Percentiles rank a stretch among this genome's conserved stretches.
Conservation (phyloP, 352 stramenopile genomes). For the Globisporangium nagaii region DNA sequence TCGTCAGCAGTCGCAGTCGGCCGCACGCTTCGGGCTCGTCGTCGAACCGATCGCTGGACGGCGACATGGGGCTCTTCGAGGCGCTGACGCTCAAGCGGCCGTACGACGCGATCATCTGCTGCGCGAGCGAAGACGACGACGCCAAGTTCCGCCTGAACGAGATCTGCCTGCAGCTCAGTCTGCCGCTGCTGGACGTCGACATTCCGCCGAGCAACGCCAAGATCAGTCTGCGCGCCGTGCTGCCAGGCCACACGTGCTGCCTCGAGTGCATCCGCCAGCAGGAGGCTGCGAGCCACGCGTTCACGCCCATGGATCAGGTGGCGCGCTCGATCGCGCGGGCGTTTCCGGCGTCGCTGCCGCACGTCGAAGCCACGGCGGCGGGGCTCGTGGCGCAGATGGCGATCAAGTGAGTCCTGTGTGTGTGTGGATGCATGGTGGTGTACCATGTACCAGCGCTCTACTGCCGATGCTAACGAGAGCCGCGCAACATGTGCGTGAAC, state of each 20-base stretch:
- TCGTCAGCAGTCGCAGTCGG: background rate
- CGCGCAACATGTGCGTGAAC: too few relatives aligned
- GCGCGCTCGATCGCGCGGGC: slow-evolving; percentile 24
- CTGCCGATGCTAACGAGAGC: too few relatives aligned
- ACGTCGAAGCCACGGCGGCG: slow-evolving; percentile 28
- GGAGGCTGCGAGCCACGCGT: background rate
- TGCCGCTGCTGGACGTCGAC: slow-evolving; percentile 27
- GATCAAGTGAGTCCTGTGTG: slow-evolving; percentile 23
- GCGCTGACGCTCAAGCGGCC: slow-evolving; percentile 29
- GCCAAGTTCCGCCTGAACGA: slow-evolving; percentile 21
- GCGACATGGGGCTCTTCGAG: slow-evolving; percentile 28
- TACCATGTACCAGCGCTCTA: too few relatives aligned
- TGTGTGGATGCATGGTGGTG: too few relatives aligned
- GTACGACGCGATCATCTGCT: slow-evolving; percentile 35
- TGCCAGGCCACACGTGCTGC: slow-evolving; percentile 37
- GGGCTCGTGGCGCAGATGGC: slow-evolving; percentile 23
- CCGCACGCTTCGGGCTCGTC: background rate
- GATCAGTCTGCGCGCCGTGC: slow-evolving; percentile 22
- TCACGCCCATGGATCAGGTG: slow-evolving; percentile 19
- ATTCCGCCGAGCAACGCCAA: slow-evolving; percentile 19
- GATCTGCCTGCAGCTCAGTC: slow-evolving; percentile 38
- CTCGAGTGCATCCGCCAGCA: slow-evolving; percentile 22
- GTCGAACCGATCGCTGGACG: too few relatives aligned
- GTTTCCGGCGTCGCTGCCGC: slow-evolving; percentile 30
- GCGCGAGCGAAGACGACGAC: slow-evolving; percentile 16